A percentile compares a stretch with the other conserved stretches of the same genome.
These are phyloP conservation scores for Corniculantispora saksenae DNA, from an alignment of 2,329 filamentous ascomycete genomes.

Conservation along the genomic window DNA sequence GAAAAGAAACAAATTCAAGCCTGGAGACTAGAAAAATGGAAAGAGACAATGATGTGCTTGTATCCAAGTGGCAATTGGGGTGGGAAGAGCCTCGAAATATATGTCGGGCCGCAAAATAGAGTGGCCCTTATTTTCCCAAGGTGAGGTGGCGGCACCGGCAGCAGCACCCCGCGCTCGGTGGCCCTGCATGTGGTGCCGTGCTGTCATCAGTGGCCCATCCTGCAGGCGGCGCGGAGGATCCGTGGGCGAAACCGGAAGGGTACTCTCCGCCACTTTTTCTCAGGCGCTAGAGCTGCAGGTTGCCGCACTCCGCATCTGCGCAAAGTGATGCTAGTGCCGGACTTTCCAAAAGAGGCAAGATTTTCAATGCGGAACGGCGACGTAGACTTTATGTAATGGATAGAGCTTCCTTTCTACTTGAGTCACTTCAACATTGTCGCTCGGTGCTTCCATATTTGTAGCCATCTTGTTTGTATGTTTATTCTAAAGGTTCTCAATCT, in stretches of 20 bases:
- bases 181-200: neutral
- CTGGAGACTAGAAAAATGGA: neutral
- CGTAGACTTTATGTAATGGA: neutral
- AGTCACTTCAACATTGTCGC: neutral
- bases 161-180: conserved; percentile 4
- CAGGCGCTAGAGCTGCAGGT: conserved; percentile 14
- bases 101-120: conserved; percentile 1
- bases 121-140: conserved; percentile 1
- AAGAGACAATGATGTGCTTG: neutral
- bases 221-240: neutral
- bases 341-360: conserved; percentile 18
- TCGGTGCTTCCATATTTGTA: neutral
- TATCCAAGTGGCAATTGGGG: neutral
- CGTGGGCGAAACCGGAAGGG: conserved; percentile 19
- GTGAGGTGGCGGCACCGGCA: conserved; percentile 12
- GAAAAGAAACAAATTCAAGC: neutral
- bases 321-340: neutral
- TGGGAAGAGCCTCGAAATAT: conserved; percentile 1
- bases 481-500: conserved; percentile 19
- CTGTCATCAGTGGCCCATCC: neutral
- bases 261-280: conserved; percentile 12
- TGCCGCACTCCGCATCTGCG: conserved; percentile 15
- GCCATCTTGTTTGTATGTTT: conserved; percentile 22
- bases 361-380: neutral
- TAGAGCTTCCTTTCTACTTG: neutral